Evolutionary conservation across 805 yeast genomes (phyloP), one percentile per base, ranked within the genome.

Genomic region (Candida adriatica): DNA sequence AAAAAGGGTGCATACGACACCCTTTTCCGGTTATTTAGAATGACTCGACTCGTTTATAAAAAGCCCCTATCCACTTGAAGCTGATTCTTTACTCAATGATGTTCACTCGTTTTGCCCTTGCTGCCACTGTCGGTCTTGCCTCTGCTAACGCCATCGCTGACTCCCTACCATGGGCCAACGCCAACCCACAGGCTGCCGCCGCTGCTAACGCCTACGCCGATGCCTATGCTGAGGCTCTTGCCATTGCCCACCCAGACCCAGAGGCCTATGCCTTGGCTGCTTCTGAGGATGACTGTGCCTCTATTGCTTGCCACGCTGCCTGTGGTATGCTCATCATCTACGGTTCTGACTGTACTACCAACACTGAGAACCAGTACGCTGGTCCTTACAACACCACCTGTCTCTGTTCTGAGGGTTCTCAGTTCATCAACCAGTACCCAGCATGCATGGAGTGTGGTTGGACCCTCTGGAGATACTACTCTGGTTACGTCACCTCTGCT

Each of bases 401-500:
- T 39, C 34, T 46, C 26, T 52, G 57, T 42, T 38, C 34, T 13
- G 31, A 28, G 9, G 51, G 31, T 15, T 33, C 46, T 16, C 30
- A 35, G 16, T 52, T 49, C 42, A 31, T 35, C 30, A 22, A 15
- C 6, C 37, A 41, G 27, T 50, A 50, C 27, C 44, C 44, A 15
- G 41, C 41, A 5, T 59, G 64, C 48, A 46, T 58, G 35, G 58
- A 49, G 19, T 59, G 64, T 47, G 64, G 63, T 27, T 58, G 62
- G 63, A 58, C 62, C 34, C 39, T 59, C 31, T 59, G 58, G 58
- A 37, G 46, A 19, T 53, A 57, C 42, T 58, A 58, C 41, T 52
- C 51, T 16, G 30, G 41, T 2, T 56, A 41, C 43, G 47, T 59
- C 27, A 32, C 48, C 6, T 39, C 46, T 13, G 53, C 61, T 7